These are phyloP conservation scores for Byssoonygena ceratinophila DNA, from an alignment of 2,329 filamentous ascomycete species.

Conservation along the genomic window DNA sequence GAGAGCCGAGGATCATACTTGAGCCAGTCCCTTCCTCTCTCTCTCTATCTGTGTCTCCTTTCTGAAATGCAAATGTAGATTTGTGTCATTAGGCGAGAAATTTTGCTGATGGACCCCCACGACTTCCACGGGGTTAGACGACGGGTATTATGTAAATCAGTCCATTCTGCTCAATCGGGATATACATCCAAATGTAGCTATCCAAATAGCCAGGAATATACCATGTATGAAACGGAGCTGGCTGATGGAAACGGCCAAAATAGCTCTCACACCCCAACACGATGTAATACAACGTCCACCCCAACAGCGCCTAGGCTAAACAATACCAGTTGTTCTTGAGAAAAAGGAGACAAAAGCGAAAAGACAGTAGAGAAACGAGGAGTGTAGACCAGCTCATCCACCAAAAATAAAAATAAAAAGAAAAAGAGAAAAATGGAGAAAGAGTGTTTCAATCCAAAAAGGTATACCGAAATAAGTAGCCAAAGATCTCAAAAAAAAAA, in stretches of 20 bases:
- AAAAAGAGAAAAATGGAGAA: too few species aligned
- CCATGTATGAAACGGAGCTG: too few species aligned
- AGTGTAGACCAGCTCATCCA: too few species aligned
- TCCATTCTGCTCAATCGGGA: not conserved
- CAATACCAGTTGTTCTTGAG: too few species aligned
- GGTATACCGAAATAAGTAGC: not conserved
- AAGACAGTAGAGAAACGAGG: not conserved
- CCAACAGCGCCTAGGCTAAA: slow-evolving; percentile 6
- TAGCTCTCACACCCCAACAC: not conserved
- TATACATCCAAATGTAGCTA: too few species aligned
- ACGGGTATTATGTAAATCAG: too few species aligned
- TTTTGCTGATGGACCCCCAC: too few species aligned
- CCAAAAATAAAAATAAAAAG: too few species aligned
- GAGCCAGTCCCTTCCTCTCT: not conserved
- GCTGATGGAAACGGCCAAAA: not conserved
- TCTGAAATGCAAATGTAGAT: not conserved
- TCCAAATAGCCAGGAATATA: too few species aligned
- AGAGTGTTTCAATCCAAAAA: not conserved
- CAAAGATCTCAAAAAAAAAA: not conserved
- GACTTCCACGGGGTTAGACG: too few species aligned
- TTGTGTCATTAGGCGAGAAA: too few species aligned
- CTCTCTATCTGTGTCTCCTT: not conserved
- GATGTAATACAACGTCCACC: not conserved
- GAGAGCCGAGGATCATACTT: not conserved
- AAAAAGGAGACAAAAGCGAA: too few species aligned